phyloP scores from a whole-genome alignment of 2,329 filamentous ascomycete species.

The Paecilomyces formosus region DNA sequence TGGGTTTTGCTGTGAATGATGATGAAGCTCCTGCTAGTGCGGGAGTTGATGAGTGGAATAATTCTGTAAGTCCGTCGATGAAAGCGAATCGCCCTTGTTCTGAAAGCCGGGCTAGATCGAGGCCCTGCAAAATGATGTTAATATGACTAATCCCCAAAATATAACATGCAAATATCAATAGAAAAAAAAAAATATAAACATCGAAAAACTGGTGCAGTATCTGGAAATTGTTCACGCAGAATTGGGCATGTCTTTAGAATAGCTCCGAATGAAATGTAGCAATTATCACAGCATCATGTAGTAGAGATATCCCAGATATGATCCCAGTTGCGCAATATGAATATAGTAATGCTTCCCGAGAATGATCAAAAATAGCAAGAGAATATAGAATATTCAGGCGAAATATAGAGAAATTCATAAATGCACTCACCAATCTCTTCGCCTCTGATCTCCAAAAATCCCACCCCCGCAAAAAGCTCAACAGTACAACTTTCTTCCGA shows the following conservation, averaged over 20 bases:
- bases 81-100: constrained; percentile 59
- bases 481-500: constrained; percentile 57
- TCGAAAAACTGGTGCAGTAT: too few relatives aligned
- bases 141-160: not conserved
- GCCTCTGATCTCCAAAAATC: constrained; percentile 70
- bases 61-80: constrained; percentile 63
- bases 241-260: too few relatives aligned
- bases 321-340: too few relatives aligned
- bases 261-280: not conserved
- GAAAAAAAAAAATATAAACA: not conserved
- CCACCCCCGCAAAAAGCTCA: constrained; percentile 74
- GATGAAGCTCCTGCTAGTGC: constrained; percentile 6
- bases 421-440: constrained; percentile 53
- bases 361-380: too few relatives aligned
- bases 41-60: constrained; percentile 38
- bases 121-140: constrained; percentile 42
- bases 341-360: too few relatives aligned
- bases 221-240: too few relatives aligned
- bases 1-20: constrained; percentile 7
- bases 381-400: too few relatives aligned
- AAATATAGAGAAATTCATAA: too few relatives aligned
- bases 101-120: constrained; percentile 59
- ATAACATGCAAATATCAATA: not conserved
- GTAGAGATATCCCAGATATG: too few relatives aligned
- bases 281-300: not conserved